Base-by-base conservation (phyloP, 768 basidiomycete genomes). In the Kwoniella newhampshirensis region DNA sequence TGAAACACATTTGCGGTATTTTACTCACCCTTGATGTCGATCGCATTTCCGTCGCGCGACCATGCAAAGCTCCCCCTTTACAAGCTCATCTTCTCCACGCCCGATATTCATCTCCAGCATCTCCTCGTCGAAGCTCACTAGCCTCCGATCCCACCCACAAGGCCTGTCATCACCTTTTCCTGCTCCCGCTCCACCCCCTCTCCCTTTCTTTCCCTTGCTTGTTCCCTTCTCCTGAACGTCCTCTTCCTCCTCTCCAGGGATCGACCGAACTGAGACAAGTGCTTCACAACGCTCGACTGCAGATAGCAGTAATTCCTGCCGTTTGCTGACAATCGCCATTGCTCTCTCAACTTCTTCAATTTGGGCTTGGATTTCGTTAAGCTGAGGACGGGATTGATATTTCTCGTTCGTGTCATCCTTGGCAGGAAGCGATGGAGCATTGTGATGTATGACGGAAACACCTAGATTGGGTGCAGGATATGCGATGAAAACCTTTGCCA, bases 61-160 rank as follows among this genome's bases (percentile, higher is more conserved):
- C 55, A 59, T 41, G 26, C 67, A 68, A 7, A 43, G n/a, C 6
- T 23, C 46, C 8, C 27, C 23, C n/a, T 50, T 32, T 8, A 27
- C 36, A 17, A 15, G 35, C 2, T 52, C 54, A 52, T 20, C 35
- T 25, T n/a, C 11, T 13, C 44, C 7, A 5, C 39, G 15, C 20
- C 51, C 25, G 9, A 15, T 28, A 30, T 51, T 47, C 59, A 52
- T 62, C 17, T 18, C 20, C 30, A 23, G 5, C 1, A 68, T 52
- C 39, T 54, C 47, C 20, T 64, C 60, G 62, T 71, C 67, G 26
- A 40, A 59, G 57, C 59, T 59, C 9, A 64, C 45, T 18, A 71
- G 49, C 21, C 43, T 41, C 40, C 37, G 37, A 35, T 57, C 63
- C 66, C 67, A 71, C 37, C 67, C 70, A 43, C 70, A 71, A 30